A percentile compares a stretch with the other conserved stretches of the same genome.
These are phyloP conservation scores for Rugonectria rugulosa DNA, from an alignment of 2,329 filamentous ascomycete species.

Conservation along the genomic window DNA sequence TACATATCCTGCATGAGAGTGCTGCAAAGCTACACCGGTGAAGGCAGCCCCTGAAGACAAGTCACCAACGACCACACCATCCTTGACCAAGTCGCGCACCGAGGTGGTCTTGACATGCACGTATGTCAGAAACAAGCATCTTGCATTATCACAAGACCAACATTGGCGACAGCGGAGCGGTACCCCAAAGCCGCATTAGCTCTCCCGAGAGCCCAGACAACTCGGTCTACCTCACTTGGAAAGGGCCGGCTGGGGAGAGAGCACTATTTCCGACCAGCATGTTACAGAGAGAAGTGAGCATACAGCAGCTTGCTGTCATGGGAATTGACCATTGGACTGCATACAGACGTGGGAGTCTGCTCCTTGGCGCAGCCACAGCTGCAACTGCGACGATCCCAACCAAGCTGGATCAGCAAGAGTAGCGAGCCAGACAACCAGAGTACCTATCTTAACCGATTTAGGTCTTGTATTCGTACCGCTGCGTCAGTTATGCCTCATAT, in stretches of 20 bases:
- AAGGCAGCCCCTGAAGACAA: background rate
- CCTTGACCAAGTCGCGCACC: background rate
- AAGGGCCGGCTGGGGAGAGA: background rate
- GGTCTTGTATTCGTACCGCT: too few species aligned
- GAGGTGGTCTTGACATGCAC: background rate
- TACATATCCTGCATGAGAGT: conserved; percentile 1
- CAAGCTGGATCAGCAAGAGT: conserved; percentile 8
- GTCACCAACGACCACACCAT: background rate
- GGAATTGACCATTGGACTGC: conserved; percentile 32
- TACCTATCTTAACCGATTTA: conserved; percentile 8
- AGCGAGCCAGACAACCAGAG: conserved; percentile 11
- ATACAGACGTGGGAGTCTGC: conserved; percentile 18
- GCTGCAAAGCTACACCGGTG: background rate
- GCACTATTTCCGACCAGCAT: conserved; percentile 23
- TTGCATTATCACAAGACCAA: background rate
- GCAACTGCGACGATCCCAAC: conserved; percentile 32
- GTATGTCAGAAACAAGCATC: background rate
- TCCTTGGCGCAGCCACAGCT: conserved; percentile 30
- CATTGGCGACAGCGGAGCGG: background rate
- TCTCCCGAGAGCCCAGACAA: background rate
- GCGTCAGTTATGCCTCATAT: too few species aligned
- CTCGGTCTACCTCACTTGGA: background rate
- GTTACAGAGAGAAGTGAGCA: conserved; percentile 34
- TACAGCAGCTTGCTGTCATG: conserved; percentile 28
- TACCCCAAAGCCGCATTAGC: background rate